These are phyloP conservation scores for Casaregolazyma lundiana DNA, from an alignment of 1,139 yeast species.

Conservation along the genomic window DNA sequence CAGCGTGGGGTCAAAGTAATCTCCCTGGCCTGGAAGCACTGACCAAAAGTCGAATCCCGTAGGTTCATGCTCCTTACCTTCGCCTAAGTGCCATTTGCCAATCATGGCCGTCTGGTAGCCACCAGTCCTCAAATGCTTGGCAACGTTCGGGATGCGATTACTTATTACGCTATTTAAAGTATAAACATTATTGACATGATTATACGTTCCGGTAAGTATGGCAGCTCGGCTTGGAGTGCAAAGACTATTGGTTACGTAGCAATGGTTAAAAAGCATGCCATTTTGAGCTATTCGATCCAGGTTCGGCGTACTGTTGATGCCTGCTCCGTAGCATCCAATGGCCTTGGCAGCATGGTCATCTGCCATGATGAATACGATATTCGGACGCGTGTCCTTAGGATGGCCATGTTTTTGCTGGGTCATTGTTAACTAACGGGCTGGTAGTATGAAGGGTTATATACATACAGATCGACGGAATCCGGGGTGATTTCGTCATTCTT, in stretches of 20 bases:
- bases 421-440: neutral
- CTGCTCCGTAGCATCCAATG: constrained; percentile 13
- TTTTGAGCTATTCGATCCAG: constrained; percentile 12
- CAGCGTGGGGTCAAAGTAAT: constrained; percentile 22
- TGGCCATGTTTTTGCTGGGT: neutral
- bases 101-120: constrained; percentile 48
- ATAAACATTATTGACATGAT: constrained; percentile 17
- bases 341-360: constrained; percentile 14
- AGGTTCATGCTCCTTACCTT: constrained; percentile 48
- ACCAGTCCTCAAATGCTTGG: constrained; percentile 46
- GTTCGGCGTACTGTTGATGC: constrained; percentile 12
- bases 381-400: constrained; percentile 6
- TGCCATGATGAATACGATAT: constrained; percentile 14
- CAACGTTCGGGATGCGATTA: constrained; percentile 48
- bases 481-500: too few species aligned
- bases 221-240: constrained; percentile 14
- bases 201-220: constrained; percentile 13
- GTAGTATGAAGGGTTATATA: too few species aligned
- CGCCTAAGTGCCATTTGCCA: constrained; percentile 60
- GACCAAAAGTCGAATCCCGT: constrained; percentile 48
- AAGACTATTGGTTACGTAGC: constrained; percentile 13
- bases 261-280: constrained; percentile 13
- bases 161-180: constrained; percentile 42
- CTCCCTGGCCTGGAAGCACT: constrained; percentile 55
- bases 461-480: too few species aligned